A percentile compares a stretch with the other conserved stretches of the same genome.
Evolutionary conservation across 148 eudicot genomes (phyloP).

Genomic region (Nyssa sinensis): DNA sequence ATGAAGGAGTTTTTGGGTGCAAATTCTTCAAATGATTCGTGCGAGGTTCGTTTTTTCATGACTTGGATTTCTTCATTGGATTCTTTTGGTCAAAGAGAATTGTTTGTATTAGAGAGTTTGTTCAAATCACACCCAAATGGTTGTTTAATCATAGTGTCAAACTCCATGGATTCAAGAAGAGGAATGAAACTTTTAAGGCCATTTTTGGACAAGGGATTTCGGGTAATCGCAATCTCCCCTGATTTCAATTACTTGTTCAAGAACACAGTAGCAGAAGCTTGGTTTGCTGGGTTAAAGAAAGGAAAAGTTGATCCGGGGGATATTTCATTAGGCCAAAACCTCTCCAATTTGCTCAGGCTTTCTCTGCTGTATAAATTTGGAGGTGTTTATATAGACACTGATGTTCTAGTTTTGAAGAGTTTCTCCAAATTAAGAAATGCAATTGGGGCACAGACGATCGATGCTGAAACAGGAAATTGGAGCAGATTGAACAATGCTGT

Average conservation of each 20-base stretch:
- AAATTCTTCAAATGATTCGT: no score
- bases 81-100: constrained; percentile 56
- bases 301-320: constrained; percentile 58
- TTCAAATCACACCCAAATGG: constrained; percentile 69
- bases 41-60: constrained; percentile 67
- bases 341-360: constrained; percentile 77
- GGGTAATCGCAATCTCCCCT: constrained; percentile 56
- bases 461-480: constrained; percentile 64
- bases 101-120: constrained; percentile 53
- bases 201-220: constrained; percentile 40
- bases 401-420: constrained; percentile 61
- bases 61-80: constrained; percentile 77
- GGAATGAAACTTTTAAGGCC: constrained; percentile 53
- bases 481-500: constrained; percentile 80
- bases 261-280: constrained; percentile 53
- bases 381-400: constrained; percentile 80
- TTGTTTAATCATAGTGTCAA: constrained; percentile 66
- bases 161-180: constrained; percentile 51
- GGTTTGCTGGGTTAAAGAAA: constrained; percentile 46
- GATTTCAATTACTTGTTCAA: constrained; percentile 58
- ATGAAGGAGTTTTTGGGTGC: constrained; percentile 44
- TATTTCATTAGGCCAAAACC: constrained; percentile 71
- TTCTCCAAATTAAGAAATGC: constrained; percentile 46
- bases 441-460: constrained; percentile 75
- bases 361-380: constrained; percentile 71